phyloP scores from a whole-genome alignment of 148 eudicot genomes.

The Nyssa sinensis region DNA sequence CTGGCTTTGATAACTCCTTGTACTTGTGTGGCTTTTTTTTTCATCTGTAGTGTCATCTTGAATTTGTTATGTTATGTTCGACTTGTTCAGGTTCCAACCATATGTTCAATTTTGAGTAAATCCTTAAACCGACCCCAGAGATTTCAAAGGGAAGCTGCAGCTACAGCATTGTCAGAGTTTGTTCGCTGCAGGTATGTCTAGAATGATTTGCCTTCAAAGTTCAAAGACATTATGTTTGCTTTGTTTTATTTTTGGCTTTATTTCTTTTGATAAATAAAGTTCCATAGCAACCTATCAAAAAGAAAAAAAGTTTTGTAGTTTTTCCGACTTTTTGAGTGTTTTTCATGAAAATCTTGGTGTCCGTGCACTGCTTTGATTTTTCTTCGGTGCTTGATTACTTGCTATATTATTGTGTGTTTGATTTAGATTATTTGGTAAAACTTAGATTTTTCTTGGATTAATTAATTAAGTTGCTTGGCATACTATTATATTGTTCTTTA shows the following conservation, averaged over 20 bases:
- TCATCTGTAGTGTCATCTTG: neutral
- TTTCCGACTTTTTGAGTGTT: too few species aligned
- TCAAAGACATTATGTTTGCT: neutral
- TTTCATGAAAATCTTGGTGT: too few species aligned
- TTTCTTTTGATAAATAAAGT: too few species aligned
- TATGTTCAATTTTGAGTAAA: slow-evolving; percentile 64
- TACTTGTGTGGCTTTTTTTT: slow-evolving; percentile 1
- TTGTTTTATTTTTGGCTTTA: neutral
- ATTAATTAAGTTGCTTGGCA: too few species aligned
- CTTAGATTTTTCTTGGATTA: too few species aligned
- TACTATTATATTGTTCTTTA: too few species aligned
- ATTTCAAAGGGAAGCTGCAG: slow-evolving; percentile 89
- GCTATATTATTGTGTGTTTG: too few species aligned
- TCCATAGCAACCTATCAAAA: too few species aligned
- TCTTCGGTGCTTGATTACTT: too few species aligned
- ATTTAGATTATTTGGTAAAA: too few species aligned
- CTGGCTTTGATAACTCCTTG: neutral
- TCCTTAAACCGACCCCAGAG: slow-evolving; percentile 57
- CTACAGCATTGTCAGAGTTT: slow-evolving; percentile 89
- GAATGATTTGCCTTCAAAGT: slow-evolving; percentile 1
- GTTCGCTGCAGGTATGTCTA: slow-evolving; percentile 67
- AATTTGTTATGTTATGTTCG: slow-evolving; percentile 14
- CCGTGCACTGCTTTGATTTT: too few species aligned
- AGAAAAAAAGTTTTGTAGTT: too few species aligned
- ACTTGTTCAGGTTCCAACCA: slow-evolving; percentile 51